A percentile compares a stretch with the other conserved stretches of the same genome.
phyloP scores from a whole-genome alignment of 2,329 filamentous ascomycete species.

The Penicillium sp. region DNA sequence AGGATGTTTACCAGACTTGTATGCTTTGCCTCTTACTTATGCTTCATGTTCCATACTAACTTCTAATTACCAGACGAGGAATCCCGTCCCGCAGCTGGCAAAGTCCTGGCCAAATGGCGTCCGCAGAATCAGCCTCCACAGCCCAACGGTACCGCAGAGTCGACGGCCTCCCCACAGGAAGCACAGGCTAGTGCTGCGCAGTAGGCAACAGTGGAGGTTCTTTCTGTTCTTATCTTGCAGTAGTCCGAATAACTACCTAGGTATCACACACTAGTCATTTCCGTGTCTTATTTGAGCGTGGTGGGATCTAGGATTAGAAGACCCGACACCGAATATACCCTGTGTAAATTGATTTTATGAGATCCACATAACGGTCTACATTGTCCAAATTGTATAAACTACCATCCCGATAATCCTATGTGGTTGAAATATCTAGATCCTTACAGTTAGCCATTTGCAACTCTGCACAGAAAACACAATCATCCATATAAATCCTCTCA shows the following conservation, averaged over 20 bases:
- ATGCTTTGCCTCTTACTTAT: constrained; percentile 23
- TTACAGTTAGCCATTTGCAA: too few relatives aligned
- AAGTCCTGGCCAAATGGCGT: constrained; percentile 54
- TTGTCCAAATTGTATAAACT: not conserved
- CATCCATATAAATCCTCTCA: not conserved
- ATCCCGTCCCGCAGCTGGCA: constrained; percentile 47
- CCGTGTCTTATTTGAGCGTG: not conserved
- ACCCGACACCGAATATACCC: not conserved
- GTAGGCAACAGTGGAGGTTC: not conserved
- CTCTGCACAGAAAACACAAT: not conserved
- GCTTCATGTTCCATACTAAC: constrained; percentile 2
- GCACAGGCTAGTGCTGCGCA: constrained; percentile 3
- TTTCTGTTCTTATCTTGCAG: not conserved
- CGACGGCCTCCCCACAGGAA: constrained; percentile 12
- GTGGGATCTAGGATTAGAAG: not conserved
- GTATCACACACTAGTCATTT: too few relatives aligned
- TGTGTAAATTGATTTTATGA: not conserved
- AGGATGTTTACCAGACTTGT: constrained; percentile 56
- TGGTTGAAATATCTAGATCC: not conserved
- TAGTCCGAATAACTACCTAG: too few relatives aligned
- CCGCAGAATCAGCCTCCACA: constrained; percentile 38
- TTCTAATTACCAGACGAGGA: constrained; percentile 39
- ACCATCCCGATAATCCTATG: too few relatives aligned
- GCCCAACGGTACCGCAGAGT: constrained; percentile 5
- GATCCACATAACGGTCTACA: too few relatives aligned